Evolutionary conservation across 495 filamentous ascomycete species (phyloP), one percentile per base, ranked within the genome.

Genomic region (Hypoxylon lienhwacheense): DNA sequence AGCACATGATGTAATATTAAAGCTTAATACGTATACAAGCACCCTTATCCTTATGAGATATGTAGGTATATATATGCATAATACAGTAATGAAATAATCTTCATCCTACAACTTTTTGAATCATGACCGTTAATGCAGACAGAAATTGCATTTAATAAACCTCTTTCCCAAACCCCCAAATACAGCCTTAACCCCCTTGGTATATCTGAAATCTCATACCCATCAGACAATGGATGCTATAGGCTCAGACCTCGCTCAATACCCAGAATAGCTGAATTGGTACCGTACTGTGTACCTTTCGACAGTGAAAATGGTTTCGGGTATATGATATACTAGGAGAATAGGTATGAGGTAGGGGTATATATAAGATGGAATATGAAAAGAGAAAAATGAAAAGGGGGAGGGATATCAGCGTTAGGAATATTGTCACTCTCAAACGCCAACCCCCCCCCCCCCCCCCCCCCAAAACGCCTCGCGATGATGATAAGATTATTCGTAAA

Each of bases 401-500:
- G 17, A 16, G 17, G 21, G 15, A 11, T 11, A 20, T 37, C 19
- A 15, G n/a, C n/a, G n/a, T n/a, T n/a, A n/a, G n/a, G n/a, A n/a
- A n/a, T n/a, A n/a, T n/a, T n/a, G n/a, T n/a, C n/a, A n/a, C n/a
- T n/a, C 11, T 41, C 1, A 3, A 25, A 6, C 19, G 32, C n/a
- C n/a, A n/a, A n/a, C n/a, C n/a, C n/a, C n/a, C n/a, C n/a, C n/a
- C n/a, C n/a, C n/a, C n/a, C n/a, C n/a, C n/a, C n/a, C n/a, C 7
- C 7, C 28, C 28, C 2, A 3, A 21, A 36, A 33, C 20, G 21
- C 22, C 32, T 34, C 8, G 14, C n/a, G n/a, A n/a, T 37, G 3
- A n/a, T 11, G 31, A n/a, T 22, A 11, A 12, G 3, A 29, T 65
- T 7, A 67, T 55, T 67, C 65, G 39, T 67, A 67, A 37, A 67